Evolutionary conservation across 1,139 yeast species (phyloP), one percentile per base, ranked within the genome.

Genomic region (Suhomyces guaymorum): DNA sequence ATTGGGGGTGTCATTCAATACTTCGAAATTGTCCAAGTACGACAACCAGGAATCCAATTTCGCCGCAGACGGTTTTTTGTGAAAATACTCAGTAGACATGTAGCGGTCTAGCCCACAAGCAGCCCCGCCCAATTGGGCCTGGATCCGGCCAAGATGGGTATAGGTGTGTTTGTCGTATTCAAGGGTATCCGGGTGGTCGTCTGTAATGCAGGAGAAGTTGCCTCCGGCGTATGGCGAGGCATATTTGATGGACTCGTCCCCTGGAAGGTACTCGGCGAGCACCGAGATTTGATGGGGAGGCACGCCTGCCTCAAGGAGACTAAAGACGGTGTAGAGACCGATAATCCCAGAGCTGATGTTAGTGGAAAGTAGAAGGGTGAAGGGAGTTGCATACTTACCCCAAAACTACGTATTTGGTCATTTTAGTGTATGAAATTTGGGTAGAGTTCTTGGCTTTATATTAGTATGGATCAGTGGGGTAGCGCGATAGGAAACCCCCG

Each of bases 211-310:
- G 3, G 85, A 78, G 51, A 81, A 80, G 55, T 78, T 77, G 2
- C 84, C 87, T n/a, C 87, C 87, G 1, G 90, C 90, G 73, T 82
- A 82, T 1, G 94, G 94, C 1, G 89, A 81, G 2, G 94, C 80
- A 54, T 80, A 85, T 34, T 74, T 66, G 41, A 75, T 73, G 4
- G 86, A 76, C 46, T 75, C 80, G 51, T 85, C 94, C 4, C 92
- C 94, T 2, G 94, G 92, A 32, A 81, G 55, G 45, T 68, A 73
- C 48, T 80, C 75, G 3, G 85, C 90, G 14, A 80, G 48, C 6
- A 83, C 70, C 3, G 78, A 68, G 42, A 83, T 71, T n/a, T 75
- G 63, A 4, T 54, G 38, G 1, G 77, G 74, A 5, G 59, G 43
- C 7, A 74, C 70, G 2, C 70, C 68, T n/a, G 65, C 61, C 15